Conservation (phyloP, 441 rosid genomes). For the Euphorbia celastroides region DNA sequence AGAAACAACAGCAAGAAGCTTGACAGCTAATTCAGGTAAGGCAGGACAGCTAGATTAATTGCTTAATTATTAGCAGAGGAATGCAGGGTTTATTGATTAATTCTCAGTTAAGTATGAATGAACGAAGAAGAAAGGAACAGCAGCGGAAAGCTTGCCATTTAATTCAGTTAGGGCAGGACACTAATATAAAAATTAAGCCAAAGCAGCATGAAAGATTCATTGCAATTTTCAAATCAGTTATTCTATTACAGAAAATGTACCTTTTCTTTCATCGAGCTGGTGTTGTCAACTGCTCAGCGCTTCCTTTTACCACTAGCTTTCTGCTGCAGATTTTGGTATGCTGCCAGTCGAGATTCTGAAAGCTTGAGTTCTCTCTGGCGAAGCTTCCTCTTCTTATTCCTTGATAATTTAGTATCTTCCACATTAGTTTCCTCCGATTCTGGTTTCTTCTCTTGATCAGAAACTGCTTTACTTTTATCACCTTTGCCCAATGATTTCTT, state of each 20-base stretch:
- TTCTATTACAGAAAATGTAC: neutral
- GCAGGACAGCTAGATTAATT: too few relatives aligned
- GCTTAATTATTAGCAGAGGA: too few relatives aligned
- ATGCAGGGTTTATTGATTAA: too few relatives aligned
- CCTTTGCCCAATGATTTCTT: conserved; percentile 26
- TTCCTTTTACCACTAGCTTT: conserved; percentile 33
- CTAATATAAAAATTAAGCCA: neutral
- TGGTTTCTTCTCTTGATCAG: conserved; percentile 23
- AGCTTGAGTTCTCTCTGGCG: conserved; percentile 44
- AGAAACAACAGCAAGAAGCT: too few relatives aligned
- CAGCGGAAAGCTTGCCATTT: too few relatives aligned
- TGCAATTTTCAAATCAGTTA: neutral
- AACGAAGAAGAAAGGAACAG: too few relatives aligned
- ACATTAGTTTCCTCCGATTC: conserved; percentile 22
- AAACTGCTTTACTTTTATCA: conserved; percentile 22
- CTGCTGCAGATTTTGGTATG: conserved; percentile 48
- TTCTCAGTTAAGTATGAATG: too few relatives aligned
- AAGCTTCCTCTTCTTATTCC: conserved; percentile 44
- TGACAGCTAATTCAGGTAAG: too few relatives aligned
- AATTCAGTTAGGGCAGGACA: too few relatives aligned
- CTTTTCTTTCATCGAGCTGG: neutral
- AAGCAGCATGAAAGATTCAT: neutral
- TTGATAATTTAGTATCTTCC: conserved; percentile 31
- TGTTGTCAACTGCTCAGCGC: conserved; percentile 13
- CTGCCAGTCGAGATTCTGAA: conserved; percentile 45